A percentile compares a stretch with the other conserved stretches of the same genome.
Evolutionary conservation across 1,284 basidiomycete species (phyloP).

Genomic region (Neotropicomus parvogracilis): DNA sequence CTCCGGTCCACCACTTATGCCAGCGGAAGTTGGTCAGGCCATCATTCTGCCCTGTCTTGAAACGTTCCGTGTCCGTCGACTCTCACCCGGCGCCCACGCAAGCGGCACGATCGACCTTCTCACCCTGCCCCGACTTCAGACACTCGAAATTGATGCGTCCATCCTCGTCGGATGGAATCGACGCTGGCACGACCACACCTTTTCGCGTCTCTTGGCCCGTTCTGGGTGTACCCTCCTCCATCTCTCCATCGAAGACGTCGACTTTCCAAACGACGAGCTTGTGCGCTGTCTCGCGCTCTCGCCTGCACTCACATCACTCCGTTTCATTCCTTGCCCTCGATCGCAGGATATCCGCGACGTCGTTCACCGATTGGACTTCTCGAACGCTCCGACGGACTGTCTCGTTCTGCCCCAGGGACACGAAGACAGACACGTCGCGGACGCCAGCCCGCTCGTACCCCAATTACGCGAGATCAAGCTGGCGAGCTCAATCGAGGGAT

Average conservation of each 20-base stretch:
- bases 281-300: conserved; percentile 19
- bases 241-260: conserved; percentile 18
- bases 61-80: conserved; percentile 18
- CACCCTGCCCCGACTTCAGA: conserved; percentile 17
- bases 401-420: neutral
- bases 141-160: conserved; percentile 16
- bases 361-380: conserved; percentile 6
- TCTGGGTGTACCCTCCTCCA: conserved; percentile 13
- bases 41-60: conserved; percentile 6
- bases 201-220: conserved; percentile 17
- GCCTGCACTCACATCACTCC: conserved; percentile 10
- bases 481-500: conserved; percentile 11
- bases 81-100: neutral
- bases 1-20: neutral
- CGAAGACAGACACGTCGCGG: neutral
- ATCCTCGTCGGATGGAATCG: neutral
- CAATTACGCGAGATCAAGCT: conserved; percentile 16
- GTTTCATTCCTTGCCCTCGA: conserved; percentile 18
- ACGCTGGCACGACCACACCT: conserved; percentile 9
- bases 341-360: conserved; percentile 15
- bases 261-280: conserved; percentile 19
- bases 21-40: neutral
- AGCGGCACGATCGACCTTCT: conserved; percentile 11
- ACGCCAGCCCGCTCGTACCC: conserved; percentile 1
- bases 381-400: neutral